Evolutionary conservation across 345 rosid genomes (phyloP), one percentile per base, ranked within the genome.

Genomic region (Eucalyptus tenuipes): DNA sequence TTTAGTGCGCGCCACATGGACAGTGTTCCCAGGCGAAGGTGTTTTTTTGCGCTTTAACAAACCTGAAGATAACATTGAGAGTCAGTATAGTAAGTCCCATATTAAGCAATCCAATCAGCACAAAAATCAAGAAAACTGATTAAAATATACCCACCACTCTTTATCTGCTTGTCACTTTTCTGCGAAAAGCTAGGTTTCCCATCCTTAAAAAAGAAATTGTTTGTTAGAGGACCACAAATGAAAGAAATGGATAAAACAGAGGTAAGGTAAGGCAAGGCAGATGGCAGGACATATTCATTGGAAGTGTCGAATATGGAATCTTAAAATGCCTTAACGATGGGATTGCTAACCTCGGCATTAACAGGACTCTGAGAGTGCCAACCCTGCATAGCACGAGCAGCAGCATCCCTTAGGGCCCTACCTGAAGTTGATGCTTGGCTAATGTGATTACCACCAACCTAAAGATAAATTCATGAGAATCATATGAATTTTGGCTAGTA

Each of bases 301-400:
- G 45, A 75, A 75, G 47, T 37, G 82, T 75, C 27, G 1, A 37
- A 37, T 75, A 75, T 37, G 27, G 47, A 71, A 75, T 75, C 45
- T 75, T 37, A 75, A 75, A 75, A 75, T 75, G 27, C 27, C 94
- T 92, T 90, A 86, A 91, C 64, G 27, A 91, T 91, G 27, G 94
- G 93, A 88, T 92, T 94, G 84, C 93, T 90, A 89, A 95, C 96
- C 91, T 95, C 97, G 50, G 94, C 95, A 91, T 93, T 95, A 52
- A 90, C 92, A 90, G 92, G 88, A 55, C 93, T 94, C 87, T 93
- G 95, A 29, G 95, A 92, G 90, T 95, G 95, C 97, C 96, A 95
- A 90, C 95, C 94, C 87, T 91, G 94, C 97, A 94, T 95, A 84
- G 96, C 97, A 86, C 97, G 95, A 87, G 96, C 93, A 87, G 96